Base-by-base conservation (phyloP, 169 alveolate species). In the Plasmodium blacklocki region DNA sequence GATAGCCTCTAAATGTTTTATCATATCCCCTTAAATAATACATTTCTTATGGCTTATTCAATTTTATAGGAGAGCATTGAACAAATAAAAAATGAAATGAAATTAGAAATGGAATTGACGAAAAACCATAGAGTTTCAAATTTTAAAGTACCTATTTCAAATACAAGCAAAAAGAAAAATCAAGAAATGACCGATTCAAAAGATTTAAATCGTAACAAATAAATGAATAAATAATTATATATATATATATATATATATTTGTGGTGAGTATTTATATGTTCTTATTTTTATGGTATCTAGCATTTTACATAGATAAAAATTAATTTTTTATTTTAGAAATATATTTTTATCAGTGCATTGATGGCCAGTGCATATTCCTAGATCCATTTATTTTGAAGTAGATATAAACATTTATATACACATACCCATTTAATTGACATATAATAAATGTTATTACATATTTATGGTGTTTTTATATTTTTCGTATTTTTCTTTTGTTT, bases 311-410 rank as follows among this genome's bases (percentile, higher is more conserved):
- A 6, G 45, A 32, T 32, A 32, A 32, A 32, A 32, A 32, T 32
- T 4, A 32, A 32, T 32, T 6, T 32, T 32, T 74, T 12, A 21
- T 64, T 23, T 29, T 47, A 80, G 90, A 80, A 71, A 67, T 60
- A 39, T 80, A 80, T 45, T 80, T 80, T 52, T 80, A 80, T 60
- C 90, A 80, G 29, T 67, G 83, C 21, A 68, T 80, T 15, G 90
- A 80, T 45, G 90, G 90, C 0, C 90, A 80, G 39, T 80, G 90
- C 9, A 80, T 80, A 52, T 80, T 43, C 72, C 72, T 80, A 26
- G 90, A 80, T 52, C 90, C 90, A 14, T 80, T 80, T 43, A 68
- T 80, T 32, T 68, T 80, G 39, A 80, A 80, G 90, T 78, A 66
- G 12, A 21, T 9, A n/a, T 21, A 32, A 43, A 2, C 9, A 43